Base-by-base conservation (phyloP, 352 stramenopile species). In the Phytopythium cucurbitacearum region DNA sequence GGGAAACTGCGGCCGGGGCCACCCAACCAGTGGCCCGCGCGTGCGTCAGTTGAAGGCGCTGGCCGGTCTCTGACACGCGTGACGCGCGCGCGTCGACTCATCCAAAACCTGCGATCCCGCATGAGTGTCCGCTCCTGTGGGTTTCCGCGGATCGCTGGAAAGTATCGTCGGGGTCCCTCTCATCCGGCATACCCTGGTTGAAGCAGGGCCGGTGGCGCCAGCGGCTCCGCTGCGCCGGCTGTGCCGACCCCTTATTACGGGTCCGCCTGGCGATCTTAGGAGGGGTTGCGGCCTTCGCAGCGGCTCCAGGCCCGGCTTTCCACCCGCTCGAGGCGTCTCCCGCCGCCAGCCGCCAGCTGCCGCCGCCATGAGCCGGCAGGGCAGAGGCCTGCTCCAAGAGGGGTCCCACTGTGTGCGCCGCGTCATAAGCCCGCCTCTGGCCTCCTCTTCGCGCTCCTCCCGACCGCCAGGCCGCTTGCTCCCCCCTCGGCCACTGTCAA, bases 11-110 rank as follows among this genome's bases (percentile, higher is more conserved):
- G 32, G 32, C 47, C 21, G 21, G 21, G 21, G 21, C 21, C 21
- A 28, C 21, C 21, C 21, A 28, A 28, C 21, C 21, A 28, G 21
- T 28, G 21, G 21, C 21, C 21, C 21, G 21, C 21, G 21, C 48
- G 34, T 45, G 47, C 48, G 15, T 28, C 48, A 44, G 36, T 53
- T 53, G 48, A 53, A 53, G 48, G 35, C 48, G 8, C 36, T 21
- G 48, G 9, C 37, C 48, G 37, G 48, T 53, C 48, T 45, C 48
- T 53, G 9, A 37, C 37, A n/a, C 34, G 8, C 9, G 36, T 9
- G 21, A 28, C 21, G 21, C 21, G 21, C 21, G 21, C 21, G 21
- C 21, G 21, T 28, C 21, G 21, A 28, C 21, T 28, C 2, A 2
- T 28, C 21, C 21, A 28, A 28, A 28, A 28, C 21, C 21, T 28